phyloP scores from a whole-genome alignment of 116 monocot species.

The Trichopus zeylanicus region DNA sequence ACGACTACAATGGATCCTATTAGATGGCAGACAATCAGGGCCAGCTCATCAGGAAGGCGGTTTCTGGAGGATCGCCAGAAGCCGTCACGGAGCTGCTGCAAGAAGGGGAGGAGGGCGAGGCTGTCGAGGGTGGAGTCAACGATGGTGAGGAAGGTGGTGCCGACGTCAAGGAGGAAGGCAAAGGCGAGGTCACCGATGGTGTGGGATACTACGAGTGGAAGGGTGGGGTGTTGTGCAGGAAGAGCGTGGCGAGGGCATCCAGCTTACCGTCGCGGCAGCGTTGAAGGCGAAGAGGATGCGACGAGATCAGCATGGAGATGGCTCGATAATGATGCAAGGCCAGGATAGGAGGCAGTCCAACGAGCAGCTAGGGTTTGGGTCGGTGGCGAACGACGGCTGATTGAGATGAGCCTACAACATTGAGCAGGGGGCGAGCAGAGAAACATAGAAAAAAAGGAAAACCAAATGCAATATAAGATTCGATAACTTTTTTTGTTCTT shows the following conservation, averaged over 20 bases:
- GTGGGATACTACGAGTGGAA: conserved; percentile 65
- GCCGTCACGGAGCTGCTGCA: conserved; percentile 41
- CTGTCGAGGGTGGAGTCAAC: conserved; percentile 33
- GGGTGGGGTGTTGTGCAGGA: conserved; percentile 41
- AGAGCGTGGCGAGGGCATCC: conserved; percentile 44
- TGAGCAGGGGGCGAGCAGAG: too few species aligned
- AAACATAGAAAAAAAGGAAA: too few species aligned
- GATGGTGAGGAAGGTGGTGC: conserved; percentile 47
- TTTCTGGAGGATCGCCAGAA: conserved; percentile 26
- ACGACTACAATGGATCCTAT: conserved; percentile 14
- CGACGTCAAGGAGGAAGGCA: conserved; percentile 48
- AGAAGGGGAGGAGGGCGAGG: conserved; percentile 21
- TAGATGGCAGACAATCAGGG: conserved; percentile 34
- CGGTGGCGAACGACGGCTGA: too few species aligned
- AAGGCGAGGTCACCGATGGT: conserved; percentile 41
- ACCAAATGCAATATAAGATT: too few species aligned
- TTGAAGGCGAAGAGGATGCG: conserved; percentile 43
- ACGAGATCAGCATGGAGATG: too few species aligned
- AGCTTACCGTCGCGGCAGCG: conserved; percentile 34
- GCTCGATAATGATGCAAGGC: too few species aligned
- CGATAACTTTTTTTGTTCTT: too few species aligned
- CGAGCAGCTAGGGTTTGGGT: too few species aligned
- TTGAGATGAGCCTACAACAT: too few species aligned
- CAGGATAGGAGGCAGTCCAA: too few species aligned
- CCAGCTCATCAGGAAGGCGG: conserved; percentile 37